Conservation (phyloP, 768 basidiomycete genomes). For the Boletus eberwhitei region DNA sequence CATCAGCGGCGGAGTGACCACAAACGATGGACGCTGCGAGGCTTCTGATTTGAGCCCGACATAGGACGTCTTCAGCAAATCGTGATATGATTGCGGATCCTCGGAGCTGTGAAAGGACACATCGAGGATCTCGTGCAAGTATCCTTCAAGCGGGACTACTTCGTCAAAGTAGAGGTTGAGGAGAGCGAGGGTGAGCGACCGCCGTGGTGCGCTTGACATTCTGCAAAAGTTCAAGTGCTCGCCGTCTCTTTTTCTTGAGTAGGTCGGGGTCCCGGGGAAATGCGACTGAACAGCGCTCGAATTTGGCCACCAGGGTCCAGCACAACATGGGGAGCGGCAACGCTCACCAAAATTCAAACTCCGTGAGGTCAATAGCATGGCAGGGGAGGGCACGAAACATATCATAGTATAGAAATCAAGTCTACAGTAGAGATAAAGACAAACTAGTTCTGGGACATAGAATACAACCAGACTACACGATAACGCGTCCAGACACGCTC, state of each 20-base stretch:
- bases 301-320: too few species aligned
- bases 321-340: too few species aligned
- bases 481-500: too few species aligned
- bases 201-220: conserved; percentile 3
- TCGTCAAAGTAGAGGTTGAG: conserved; percentile 43
- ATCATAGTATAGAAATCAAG: too few species aligned
- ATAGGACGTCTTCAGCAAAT: conserved; percentile 45
- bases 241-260: not conserved
- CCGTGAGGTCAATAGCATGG: too few species aligned
- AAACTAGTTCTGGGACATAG: too few species aligned
- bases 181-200: conserved; percentile 29
- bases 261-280: not conserved
- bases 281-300: not conserved
- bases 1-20: conserved; percentile 38
- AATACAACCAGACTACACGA: too few species aligned
- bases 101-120: not conserved
- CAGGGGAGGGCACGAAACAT: too few species aligned
- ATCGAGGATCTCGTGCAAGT: conserved; percentile 38
- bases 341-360: too few species aligned
- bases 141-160: conserved; percentile 38
- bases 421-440: too few species aligned
- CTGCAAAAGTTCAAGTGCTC: not conserved
- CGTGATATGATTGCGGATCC: conserved; percentile 31
- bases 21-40: conserved; percentile 24
- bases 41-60: conserved; percentile 38